Evolutionary conservation across 73 alveolate genomes (phyloP), one percentile per base, ranked within the genome.

Genomic region (Symbiodinium pilosum): DNA sequence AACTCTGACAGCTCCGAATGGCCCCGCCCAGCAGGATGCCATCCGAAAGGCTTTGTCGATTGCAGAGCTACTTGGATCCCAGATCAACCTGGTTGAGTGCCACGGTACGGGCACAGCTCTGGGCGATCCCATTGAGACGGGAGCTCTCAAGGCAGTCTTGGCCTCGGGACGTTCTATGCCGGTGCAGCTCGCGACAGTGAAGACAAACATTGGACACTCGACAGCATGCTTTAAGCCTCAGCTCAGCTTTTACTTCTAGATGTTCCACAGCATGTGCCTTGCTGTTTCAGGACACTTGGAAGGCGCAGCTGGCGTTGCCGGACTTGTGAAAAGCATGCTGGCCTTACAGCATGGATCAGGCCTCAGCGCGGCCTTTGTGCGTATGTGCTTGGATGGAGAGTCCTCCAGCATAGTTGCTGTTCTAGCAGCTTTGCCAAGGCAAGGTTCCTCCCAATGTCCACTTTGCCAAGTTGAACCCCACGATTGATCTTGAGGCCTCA

Each of bases 21-120:
- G 98, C 54, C 98, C 98, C 34, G 98, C 98, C 9, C 98, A 93
- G 98, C 98, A 93, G 98, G 93, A 93, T 88, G 98, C 83, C 71
- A 93, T 73, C 51, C 97, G 97, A 51, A 91, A 91, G 97, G 97
- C 97, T 32, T 21, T 91, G 71, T 52, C 89, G 3, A 16, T 69
- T 39, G 97, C 97, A 1, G 54, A 91, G 32, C 52, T 91, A n/a
- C 4, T 39, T 11, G 97, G 97, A 1, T 56, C 87, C 2, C 97
- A 91, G 89, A 85, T 91, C 89, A 86, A 75, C 56, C 43, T 93
- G 93, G 98, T 93, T 41, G 98, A 93, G 44, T 93, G 98, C 85
- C 98, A 93, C 38, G 97, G 97, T 30, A 91, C 97, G 32, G 97
- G 97, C 75, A 91, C 97, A 24, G 97, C 97, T 38, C 40, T 91